These are phyloP conservation scores for Zasmidium angulare DNA, from an alignment of 2,329 filamentous ascomycete species.

Conservation along the genomic window DNA sequence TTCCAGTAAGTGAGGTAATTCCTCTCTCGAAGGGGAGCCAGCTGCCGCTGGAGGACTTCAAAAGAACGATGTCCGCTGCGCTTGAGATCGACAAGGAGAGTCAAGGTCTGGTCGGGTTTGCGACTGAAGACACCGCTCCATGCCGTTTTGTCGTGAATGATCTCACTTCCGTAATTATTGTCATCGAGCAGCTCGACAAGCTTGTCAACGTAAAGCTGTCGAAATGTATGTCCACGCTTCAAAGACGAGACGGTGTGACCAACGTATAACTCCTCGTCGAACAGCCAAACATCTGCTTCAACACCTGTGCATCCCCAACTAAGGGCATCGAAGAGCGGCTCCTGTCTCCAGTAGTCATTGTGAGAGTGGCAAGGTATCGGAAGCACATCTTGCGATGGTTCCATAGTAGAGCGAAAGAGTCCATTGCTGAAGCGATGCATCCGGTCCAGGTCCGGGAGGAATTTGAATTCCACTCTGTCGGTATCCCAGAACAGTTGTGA, in stretches of 20 bases:
- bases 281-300: slow-evolving; percentile 67
- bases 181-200: slow-evolving; percentile 57
- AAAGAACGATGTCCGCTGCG: slow-evolving; percentile 53
- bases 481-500: slow-evolving; percentile 37
- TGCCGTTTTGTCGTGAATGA: slow-evolving; percentile 32
- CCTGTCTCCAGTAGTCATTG: slow-evolving; percentile 67
- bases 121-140: slow-evolving; percentile 52
- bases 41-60: slow-evolving; percentile 53
- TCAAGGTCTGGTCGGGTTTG: slow-evolving; percentile 44
- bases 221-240: slow-evolving; percentile 56
- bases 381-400: slow-evolving; percentile 39
- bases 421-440: background rate
- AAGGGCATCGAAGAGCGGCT: slow-evolving; percentile 61
- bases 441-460: background rate
- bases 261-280: slow-evolving; percentile 34
- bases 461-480: background rate
- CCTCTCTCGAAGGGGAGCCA: slow-evolving; percentile 58
- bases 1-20: slow-evolving; percentile 52
- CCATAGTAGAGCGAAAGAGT: background rate
- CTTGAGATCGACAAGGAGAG: slow-evolving; percentile 70
- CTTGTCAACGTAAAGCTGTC: slow-evolving; percentile 63
- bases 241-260: slow-evolving; percentile 58
- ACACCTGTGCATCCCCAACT: slow-evolving; percentile 61
- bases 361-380: slow-evolving; percentile 64
- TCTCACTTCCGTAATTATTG: slow-evolving; percentile 41